Base-by-base conservation (phyloP, 257 asterid genomes). In the Paraleonurus japonicus region DNA sequence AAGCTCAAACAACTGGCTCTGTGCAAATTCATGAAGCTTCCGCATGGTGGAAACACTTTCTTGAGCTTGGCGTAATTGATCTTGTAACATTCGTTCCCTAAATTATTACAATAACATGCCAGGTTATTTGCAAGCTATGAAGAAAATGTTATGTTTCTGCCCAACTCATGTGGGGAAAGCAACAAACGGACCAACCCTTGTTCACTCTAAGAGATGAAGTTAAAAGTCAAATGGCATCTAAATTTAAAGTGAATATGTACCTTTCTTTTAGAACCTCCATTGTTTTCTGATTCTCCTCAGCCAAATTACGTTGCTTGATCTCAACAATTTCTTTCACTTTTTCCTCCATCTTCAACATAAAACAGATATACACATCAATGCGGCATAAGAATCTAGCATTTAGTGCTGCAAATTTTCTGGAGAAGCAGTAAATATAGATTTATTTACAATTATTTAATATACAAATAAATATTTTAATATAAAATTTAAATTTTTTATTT, bases 241-340 rank as follows among this genome's bases (percentile, higher is more conserved):
- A 60, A 51, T 73, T 65, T 61, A 69, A 58, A 67, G 48, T 43
- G 48, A 66, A 61, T 53, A 33, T 32, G 62, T 87, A 89, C 98
- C 99, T 88, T 85, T 94, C 99, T 78, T 92, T 95, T 32, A 92
- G 75, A 72, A 89, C 95, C 85, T 92, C 99, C 87, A 95, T 74
- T 16, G 96, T 85, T 83, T 94, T 95, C 85, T 95, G 98, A 83
- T 92, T 95, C 89, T 95, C 99, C 80, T 95, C 99, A 4, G 98
- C 99, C 89, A 95, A 78, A 85, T 86, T 92, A 33, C 98, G 98
- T 74, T 95, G 99, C 88, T 95, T 95, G 57, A 95, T 95, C 84
- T 95, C 99, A 78, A 95, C 96, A 75, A 87, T 79, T 89, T 95
- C 98, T 83, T 92, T 95, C 75, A 95, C 98, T 74, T 95, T 95